Evolutionary conservation across 2,329 filamentous ascomycete species (phyloP).

Genomic region (Arthroderma sp.): DNA sequence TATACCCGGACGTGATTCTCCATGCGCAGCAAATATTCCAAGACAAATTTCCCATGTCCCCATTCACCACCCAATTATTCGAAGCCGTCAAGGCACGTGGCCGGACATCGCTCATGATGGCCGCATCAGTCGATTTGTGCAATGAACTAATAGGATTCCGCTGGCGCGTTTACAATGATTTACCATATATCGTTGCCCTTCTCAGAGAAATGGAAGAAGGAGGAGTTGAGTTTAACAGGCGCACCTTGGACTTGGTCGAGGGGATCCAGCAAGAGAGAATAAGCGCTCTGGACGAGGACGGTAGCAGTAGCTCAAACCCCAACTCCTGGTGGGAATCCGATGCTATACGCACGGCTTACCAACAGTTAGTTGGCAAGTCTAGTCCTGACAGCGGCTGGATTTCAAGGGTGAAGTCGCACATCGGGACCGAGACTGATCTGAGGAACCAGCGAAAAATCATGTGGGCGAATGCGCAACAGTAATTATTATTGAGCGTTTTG

Average conservation of each 20-base stretch:
- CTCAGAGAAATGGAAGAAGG: constrained; percentile 33
- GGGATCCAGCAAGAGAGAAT: constrained; percentile 16
- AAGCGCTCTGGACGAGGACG: not conserved
- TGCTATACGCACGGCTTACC: constrained; percentile 7
- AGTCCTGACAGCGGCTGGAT: constrained; percentile 5
- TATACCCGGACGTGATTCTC: constrained; percentile 31
- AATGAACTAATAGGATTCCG: constrained; percentile 32
- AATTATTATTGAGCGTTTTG: too few relatives aligned
- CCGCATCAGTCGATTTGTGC: constrained; percentile 28
- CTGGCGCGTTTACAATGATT: constrained; percentile 30
- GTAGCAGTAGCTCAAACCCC: not conserved
- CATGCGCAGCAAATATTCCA: constrained; percentile 28
- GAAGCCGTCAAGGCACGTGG: constrained; percentile 28
- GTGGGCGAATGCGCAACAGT: not conserved
- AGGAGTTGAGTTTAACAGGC: constrained; percentile 24
- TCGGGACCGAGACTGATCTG: constrained; percentile 1
- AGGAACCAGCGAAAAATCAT: not conserved
- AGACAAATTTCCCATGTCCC: constrained; percentile 27
- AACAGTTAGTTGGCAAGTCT: constrained; percentile 6
- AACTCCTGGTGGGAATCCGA: constrained; percentile 9
- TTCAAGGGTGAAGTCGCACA: constrained; percentile 1
- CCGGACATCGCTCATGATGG: constrained; percentile 29
- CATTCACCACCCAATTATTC: constrained; percentile 27
- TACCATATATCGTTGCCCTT: constrained; percentile 26
- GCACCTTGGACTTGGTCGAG: constrained; percentile 21